These are phyloP conservation scores for Paramecium pentaurelia DNA, from an alignment of 73 alveolate species.

Conservation along the genomic window DNA sequence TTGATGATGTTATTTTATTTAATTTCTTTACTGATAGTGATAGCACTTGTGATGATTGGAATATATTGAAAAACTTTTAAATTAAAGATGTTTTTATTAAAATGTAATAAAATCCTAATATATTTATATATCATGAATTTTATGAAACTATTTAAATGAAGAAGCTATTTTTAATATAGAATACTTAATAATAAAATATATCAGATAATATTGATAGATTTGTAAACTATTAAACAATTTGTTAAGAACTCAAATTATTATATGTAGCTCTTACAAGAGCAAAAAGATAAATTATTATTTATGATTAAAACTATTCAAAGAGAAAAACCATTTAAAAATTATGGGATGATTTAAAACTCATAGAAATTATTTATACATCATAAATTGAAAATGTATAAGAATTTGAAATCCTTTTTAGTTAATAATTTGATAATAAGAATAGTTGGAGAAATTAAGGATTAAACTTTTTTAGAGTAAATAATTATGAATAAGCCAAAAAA, in stretches of 20 bases:
- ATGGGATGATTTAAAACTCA: constrained; percentile 74
- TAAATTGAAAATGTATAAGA: neutral
- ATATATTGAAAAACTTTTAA: neutral
- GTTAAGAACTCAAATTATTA: constrained; percentile 81
- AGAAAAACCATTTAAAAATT: constrained; percentile 65
- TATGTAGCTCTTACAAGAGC: constrained; percentile 90
- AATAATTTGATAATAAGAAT: neutral
- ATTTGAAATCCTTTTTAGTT: neutral
- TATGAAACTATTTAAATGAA: neutral
- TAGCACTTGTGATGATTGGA: constrained; percentile 51
- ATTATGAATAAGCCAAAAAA: constrained; percentile 76
- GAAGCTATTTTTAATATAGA: neutral
- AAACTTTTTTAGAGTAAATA: constrained; percentile 76
- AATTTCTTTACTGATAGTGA: constrained; percentile 61
- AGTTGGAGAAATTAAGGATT: constrained; percentile 82
- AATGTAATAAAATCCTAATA: neutral
- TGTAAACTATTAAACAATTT: constrained; percentile 19
- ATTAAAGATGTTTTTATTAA: neutral
- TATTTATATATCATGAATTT: neutral
- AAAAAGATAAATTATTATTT: constrained; percentile 76
- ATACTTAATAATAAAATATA: neutral
- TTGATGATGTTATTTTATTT: constrained; percentile 85
- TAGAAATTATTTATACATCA: neutral
- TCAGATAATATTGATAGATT: neutral
- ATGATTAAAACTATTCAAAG: constrained; percentile 67